Conservation (phyloP, 345 rosid species). For the Moricandia moricandioides region DNA sequence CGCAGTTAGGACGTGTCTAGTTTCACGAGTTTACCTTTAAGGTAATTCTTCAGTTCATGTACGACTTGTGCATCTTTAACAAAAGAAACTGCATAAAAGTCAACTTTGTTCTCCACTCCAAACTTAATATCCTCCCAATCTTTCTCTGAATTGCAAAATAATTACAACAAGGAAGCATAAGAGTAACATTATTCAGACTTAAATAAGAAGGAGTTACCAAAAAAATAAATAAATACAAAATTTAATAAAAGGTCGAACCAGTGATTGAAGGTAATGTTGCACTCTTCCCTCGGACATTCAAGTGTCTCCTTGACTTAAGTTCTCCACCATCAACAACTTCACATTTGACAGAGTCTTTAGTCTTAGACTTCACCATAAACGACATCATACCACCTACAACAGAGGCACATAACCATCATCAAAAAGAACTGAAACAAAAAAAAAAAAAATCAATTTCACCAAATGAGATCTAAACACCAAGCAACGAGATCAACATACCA, state of each 20-base stretch:
- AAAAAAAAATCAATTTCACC: no score
- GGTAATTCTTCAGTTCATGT: constrained; percentile 93
- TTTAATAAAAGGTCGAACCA: constrained; percentile 40
- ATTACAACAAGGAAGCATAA: constrained; percentile 15
- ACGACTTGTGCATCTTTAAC: constrained; percentile 99
- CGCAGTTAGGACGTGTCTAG: neutral
- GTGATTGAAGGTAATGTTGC: constrained; percentile 97
- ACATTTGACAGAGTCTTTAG: constrained; percentile 90
- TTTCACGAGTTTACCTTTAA: constrained; percentile 47
- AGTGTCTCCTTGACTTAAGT: constrained; percentile 94
- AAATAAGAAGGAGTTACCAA: neutral
- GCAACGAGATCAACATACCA: constrained; percentile 48
- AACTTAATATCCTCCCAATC: constrained; percentile 99
- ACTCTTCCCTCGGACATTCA: constrained; percentile 97
- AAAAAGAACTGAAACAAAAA: neutral
- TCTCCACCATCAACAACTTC: constrained; percentile 98
- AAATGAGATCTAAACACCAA: no score
- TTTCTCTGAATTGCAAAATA: constrained; percentile 59
- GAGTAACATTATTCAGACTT: neutral
- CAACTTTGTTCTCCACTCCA: constrained; percentile 94
- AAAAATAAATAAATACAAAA: neutral
- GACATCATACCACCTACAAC: constrained; percentile 98
- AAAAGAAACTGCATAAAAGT: constrained; percentile 94
- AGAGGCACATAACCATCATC: constrained; percentile 26
- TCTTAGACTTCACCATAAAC: constrained; percentile 79